A percentile compares a stretch with the other conserved stretches of the same genome.
Conservation (phyloP, 192 early-diverging fungal genomes). For the Linnemannia schmuckeri region DNA sequence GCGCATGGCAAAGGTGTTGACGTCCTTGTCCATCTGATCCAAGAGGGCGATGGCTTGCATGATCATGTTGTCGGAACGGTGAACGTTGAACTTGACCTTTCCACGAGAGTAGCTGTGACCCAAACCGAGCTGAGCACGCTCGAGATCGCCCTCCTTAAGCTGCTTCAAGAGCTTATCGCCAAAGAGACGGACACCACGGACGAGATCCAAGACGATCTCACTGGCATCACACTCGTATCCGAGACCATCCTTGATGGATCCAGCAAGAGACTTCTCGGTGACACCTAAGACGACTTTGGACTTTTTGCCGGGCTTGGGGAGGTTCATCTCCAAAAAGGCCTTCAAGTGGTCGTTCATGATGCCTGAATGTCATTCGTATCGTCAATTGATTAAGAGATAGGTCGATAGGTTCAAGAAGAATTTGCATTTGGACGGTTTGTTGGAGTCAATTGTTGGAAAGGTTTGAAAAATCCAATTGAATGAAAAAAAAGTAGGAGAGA, state of each 20-base stretch:
- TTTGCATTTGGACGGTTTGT: conserved; percentile 3
- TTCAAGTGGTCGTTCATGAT: conserved; percentile 90
- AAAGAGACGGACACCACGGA: conserved; percentile 95
- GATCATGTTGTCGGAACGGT: conserved; percentile 96
- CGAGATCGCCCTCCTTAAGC: conserved; percentile 94
- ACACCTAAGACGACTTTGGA: conserved; percentile 85
- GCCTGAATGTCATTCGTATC: conserved; percentile 60
- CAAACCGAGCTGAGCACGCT: conserved; percentile 94
- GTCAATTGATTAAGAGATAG: neutral
- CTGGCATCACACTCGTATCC: conserved; percentile 84
- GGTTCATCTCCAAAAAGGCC: conserved; percentile 95
- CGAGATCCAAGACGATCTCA: conserved; percentile 88
- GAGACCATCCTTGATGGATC: conserved; percentile 81
- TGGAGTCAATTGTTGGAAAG: neutral
- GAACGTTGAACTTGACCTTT: conserved; percentile 99
- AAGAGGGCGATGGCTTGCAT: conserved; percentile 91
- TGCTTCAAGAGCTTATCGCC: conserved; percentile 88
- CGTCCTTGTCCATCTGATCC: conserved; percentile 98
- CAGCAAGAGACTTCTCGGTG: conserved; percentile 84
- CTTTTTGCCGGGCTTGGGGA: conserved; percentile 87
- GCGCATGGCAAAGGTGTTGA: conserved; percentile 98
- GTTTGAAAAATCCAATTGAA: neutral
- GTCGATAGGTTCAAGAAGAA: neutral
- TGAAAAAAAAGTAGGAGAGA: neutral
- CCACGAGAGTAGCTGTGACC: conserved; percentile 98